phyloP scores from a whole-genome alignment of 805 yeast species.

The Wickerhamomyces hampshirensis region DNA sequence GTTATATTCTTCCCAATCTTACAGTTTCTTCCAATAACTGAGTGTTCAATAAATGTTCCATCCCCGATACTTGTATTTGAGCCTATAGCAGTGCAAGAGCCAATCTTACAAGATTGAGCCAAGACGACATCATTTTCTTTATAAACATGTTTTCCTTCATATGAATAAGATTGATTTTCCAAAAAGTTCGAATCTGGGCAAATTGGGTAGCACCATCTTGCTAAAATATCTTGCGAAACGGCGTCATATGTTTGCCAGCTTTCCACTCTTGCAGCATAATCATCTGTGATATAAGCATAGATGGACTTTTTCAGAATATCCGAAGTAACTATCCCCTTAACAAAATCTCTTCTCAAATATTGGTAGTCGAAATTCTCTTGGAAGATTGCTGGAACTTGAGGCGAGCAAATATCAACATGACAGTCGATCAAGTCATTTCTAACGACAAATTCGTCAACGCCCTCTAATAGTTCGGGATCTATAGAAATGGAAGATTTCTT shows the following conservation, averaged over 20 bases:
- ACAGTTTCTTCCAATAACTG: conserved; percentile 85
- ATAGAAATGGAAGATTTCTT: conserved; percentile 50
- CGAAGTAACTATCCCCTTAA: conserved; percentile 83
- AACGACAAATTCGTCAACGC: conserved; percentile 67
- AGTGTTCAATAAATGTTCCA: conserved; percentile 56
- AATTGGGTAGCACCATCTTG: conserved; percentile 90
- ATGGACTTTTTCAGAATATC: conserved; percentile 88
- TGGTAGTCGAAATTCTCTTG: conserved; percentile 97
- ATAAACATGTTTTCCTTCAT: conserved; percentile 82
- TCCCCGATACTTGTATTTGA: conserved; percentile 72
- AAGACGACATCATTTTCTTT: conserved; percentile 84
- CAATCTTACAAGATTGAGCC: conserved; percentile 89
- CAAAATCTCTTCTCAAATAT: conserved; percentile 77
- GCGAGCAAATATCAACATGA: conserved; percentile 91
- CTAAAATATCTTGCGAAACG: conserved; percentile 81
- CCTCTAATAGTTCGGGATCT: conserved; percentile 79
- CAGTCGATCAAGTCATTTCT: conserved; percentile 95
- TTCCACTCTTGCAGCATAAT: conserved; percentile 90
- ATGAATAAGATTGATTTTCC: conserved; percentile 67
- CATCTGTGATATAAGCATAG: conserved; percentile 77
- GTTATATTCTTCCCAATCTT: conserved; percentile 72
- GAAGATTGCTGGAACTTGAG: conserved; percentile 91
- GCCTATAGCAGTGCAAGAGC: conserved; percentile 80
- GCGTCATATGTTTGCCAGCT: conserved; percentile 93
- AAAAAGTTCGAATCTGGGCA: conserved; percentile 81